Evolutionary conservation across 805 yeast species (phyloP).

Genomic region (Lipomyces yamadae): DNA sequence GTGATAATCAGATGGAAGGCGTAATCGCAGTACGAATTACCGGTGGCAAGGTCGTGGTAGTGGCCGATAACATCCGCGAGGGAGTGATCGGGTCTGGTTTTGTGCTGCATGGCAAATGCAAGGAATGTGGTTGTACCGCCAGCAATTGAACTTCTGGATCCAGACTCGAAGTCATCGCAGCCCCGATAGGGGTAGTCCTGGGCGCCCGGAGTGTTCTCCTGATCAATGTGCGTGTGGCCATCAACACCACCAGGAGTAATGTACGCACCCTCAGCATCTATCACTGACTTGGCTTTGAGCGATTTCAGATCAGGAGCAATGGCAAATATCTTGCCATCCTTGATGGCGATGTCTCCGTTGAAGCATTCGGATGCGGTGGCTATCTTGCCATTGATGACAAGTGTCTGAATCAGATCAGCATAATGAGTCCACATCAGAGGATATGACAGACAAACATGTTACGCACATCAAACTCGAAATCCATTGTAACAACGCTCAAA

Average conservation of each 20-base stretch:
- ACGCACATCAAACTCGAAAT: not conserved
- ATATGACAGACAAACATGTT: not conserved
- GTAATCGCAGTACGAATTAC: constrained; percentile 53
- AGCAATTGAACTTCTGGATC: constrained; percentile 54
- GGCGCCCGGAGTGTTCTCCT: constrained; percentile 49
- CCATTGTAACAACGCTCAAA: not conserved
- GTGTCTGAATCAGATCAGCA: constrained; percentile 22
- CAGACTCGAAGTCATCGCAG: constrained; percentile 54
- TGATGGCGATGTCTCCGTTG: constrained; percentile 49
- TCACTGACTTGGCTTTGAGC: constrained; percentile 38
- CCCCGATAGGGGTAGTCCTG: constrained; percentile 35
- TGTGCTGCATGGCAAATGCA: constrained; percentile 54
- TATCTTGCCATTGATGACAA: constrained; percentile 40
- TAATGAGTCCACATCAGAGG: not conserved
- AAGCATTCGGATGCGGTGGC: constrained; percentile 43
- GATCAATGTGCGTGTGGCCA: constrained; percentile 56
- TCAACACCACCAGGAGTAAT: constrained; percentile 61
- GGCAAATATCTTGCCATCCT: constrained; percentile 49
- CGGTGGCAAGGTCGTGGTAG: constrained; percentile 45
- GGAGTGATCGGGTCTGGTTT: constrained; percentile 44
- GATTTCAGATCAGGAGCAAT: constrained; percentile 43
- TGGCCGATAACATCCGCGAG: constrained; percentile 44
- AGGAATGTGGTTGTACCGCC: constrained; percentile 60
- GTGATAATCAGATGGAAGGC: constrained; percentile 55
- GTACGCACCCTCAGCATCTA: constrained; percentile 56